These are phyloP conservation scores for Neonectria neomacrospora DNA, from an alignment of 2,329 filamentous ascomycete species.

Conservation along the genomic window DNA sequence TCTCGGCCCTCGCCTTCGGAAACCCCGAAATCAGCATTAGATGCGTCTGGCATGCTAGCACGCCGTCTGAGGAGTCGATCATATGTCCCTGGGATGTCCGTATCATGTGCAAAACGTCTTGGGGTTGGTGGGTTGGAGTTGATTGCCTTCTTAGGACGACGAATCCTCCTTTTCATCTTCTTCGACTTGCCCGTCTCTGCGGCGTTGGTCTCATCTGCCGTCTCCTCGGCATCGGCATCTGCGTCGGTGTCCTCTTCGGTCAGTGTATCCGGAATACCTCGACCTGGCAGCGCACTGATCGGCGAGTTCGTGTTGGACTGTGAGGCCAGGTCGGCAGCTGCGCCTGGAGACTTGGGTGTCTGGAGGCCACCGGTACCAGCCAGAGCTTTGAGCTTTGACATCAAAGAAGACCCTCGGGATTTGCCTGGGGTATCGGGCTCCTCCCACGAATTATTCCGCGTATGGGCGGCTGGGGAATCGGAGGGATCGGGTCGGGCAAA, in stretches of 20 bases:
- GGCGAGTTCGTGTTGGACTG: slow-evolving; percentile 62
- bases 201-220: slow-evolving; percentile 77
- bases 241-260: slow-evolving; percentile 60
- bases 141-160: slow-evolving; percentile 63
- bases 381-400: slow-evolving; percentile 82
- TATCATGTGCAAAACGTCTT: slow-evolving; percentile 56
- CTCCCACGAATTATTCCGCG: slow-evolving; percentile 73
- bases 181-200: slow-evolving; percentile 54
- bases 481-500: slow-evolving; percentile 70
- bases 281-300: slow-evolving; percentile 54
- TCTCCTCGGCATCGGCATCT: slow-evolving; percentile 83
- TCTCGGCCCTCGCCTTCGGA: slow-evolving; percentile 82
- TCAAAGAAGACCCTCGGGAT: slow-evolving; percentile 72
- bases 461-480: slow-evolving; percentile 63
- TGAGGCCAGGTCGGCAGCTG: slow-evolving; percentile 49
- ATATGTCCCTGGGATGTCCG: slow-evolving; percentile 54
- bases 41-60: slow-evolving; percentile 71
- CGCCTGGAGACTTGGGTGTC: slow-evolving; percentile 54
- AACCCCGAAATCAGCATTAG: slow-evolving; percentile 70
- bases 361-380: slow-evolving; percentile 65
- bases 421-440: slow-evolving; percentile 70
- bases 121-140: slow-evolving; percentile 75
- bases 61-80: slow-evolving; percentile 69
- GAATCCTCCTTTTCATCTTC: slow-evolving; percentile 71
- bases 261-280: slow-evolving; percentile 64